These are phyloP conservation scores for Torulaspora microellipsoides DNA, from an alignment of 805 yeast species.

Conservation along the genomic window DNA sequence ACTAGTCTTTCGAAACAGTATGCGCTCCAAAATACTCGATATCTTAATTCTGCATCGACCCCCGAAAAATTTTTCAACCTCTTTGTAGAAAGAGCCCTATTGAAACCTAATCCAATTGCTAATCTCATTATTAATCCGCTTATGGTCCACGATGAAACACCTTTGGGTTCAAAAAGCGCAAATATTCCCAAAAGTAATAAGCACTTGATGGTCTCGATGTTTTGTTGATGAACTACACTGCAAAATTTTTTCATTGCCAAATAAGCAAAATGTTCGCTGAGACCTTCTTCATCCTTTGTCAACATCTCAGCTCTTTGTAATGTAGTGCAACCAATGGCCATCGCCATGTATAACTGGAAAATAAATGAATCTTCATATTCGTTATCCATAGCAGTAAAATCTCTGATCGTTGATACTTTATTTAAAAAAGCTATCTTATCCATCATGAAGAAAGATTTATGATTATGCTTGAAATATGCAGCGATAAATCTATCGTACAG, in stretches of 20 bases:
- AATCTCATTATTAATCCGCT: slow-evolving; percentile 45
- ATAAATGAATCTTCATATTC: slow-evolving; percentile 26
- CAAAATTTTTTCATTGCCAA: slow-evolving; percentile 41
- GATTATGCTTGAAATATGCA: slow-evolving; percentile 44
- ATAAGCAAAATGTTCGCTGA: slow-evolving; percentile 40
- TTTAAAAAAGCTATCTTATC: slow-evolving; percentile 38
- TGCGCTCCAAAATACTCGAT: slow-evolving; percentile 47
- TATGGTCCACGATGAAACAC: slow-evolving; percentile 49
- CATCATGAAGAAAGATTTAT: slow-evolving; percentile 42
- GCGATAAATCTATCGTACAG: slow-evolving; percentile 38
- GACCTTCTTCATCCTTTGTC: slow-evolving; percentile 34
- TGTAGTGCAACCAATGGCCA: slow-evolving; percentile 53
- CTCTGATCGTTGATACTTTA: slow-evolving; percentile 30
- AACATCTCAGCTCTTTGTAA: slow-evolving; percentile 40
- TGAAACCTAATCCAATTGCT: slow-evolving; percentile 43
- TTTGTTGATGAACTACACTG: slow-evolving; percentile 38
- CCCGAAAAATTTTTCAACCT: slow-evolving; percentile 31
- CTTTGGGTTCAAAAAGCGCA: slow-evolving; percentile 47
- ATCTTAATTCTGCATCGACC: slow-evolving; percentile 41
- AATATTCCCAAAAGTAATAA: slow-evolving; percentile 45
- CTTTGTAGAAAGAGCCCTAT: slow-evolving; percentile 35
- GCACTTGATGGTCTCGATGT: slow-evolving; percentile 39
- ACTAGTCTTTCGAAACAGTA: slow-evolving; percentile 47
- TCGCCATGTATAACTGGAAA: slow-evolving; percentile 48
- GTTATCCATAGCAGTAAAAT: slow-evolving; percentile 31